Base-by-base conservation (phyloP, 257 asterid species). In the Plectranthus barbatus region DNA sequence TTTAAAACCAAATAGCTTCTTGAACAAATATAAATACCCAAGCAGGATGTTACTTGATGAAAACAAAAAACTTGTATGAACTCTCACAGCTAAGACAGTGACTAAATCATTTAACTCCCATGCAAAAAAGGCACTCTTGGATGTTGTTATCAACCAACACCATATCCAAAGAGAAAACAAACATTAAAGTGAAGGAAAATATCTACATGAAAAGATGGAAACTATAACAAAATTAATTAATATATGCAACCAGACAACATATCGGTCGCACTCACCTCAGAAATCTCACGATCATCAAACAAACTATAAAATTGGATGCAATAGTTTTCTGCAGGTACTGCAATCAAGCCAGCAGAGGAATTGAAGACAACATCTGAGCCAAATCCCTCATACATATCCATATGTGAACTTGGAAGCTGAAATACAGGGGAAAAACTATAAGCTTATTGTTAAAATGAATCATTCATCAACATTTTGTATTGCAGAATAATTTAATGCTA, bases 261-360 rank as follows among this genome's bases (percentile, higher is more conserved):
- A 8, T 36, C 56, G 42, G 39, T 50, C 46, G n/a, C 55, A 47
- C 84, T 80, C 68, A 91, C 99, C 97, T 86, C 86, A 24, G 94
- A 82, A 69, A 85, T 77, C 81, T 89, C 99, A 53, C 91, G 85
- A 73, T 93, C 99, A 84, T 85, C 73, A 70, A 82, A 78, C 76
- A 93, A 75, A 74, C 85, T 85, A 74, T 85, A 93, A 62, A 89
- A 57, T 70, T 93, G 99, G 68, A 93, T 72, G 54, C 95, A 72
- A 78, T 85, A 90, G 71, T 87, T 87, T 73, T 93, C 97, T 5
- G 99, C 75, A 48, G 90, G 78, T 60, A 89, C 79, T 71, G 96
- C 95, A 74, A 82, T 82, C 71, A 85, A 45, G 54, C 90, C 96
- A 57, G 73, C 49, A 50, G 82, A 60, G 79, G 70, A 74, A 76